Base-by-base conservation (phyloP, 78 protist genomes). In the Creolimax fragrantissima region DNA sequence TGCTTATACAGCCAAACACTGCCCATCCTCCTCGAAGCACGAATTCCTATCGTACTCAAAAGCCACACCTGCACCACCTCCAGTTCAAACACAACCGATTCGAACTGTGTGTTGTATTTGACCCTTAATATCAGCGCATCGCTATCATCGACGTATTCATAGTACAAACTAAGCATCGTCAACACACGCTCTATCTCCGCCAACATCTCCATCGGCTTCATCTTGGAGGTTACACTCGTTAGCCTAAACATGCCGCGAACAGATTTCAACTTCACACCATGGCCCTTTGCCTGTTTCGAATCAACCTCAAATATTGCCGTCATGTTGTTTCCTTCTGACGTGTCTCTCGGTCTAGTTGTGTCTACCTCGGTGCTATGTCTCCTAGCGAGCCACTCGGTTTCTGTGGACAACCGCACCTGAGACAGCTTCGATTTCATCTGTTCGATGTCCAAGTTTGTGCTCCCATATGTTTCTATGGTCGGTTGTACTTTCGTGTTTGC, bases 51-150 rank as follows among this genome's bases (percentile, higher is more conserved):
- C 90, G 43, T 5, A 32, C 81, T 43, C 47, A 88, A 74, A 43
- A 88, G 44, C 47, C 47, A 88, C 85, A 88, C 90, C 67, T 88
- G 11, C 67, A 88, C 90, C 47, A 88, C 67, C 67, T 88, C 90
- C 41, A 88, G 5, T 36, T 88, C 90, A 6, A 88, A 32, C 90
- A 35, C 90, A 36, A 88, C 90, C 5, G 42, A 35, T 36, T 88
- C 90, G 7, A 5, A 43, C 85, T 7, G 32, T 11, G 90, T 43
- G 37, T 6, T 43, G 67, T 88, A 45, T 36, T 35, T 88, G 90
- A 32, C 90, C 17, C 11, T 32, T 32, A 43, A 6, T 35, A 41
- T 11, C 47, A 6, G 44, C 36, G n/a, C 5, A 5, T 88, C 45
- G 2, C 41, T 24, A 11, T 84, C 47, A 24, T 2, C 85, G 39